These are phyloP conservation scores for Ophiocordyceps australis DNA, from an alignment of 2,329 filamentous ascomycete species.

Conservation along the genomic window DNA sequence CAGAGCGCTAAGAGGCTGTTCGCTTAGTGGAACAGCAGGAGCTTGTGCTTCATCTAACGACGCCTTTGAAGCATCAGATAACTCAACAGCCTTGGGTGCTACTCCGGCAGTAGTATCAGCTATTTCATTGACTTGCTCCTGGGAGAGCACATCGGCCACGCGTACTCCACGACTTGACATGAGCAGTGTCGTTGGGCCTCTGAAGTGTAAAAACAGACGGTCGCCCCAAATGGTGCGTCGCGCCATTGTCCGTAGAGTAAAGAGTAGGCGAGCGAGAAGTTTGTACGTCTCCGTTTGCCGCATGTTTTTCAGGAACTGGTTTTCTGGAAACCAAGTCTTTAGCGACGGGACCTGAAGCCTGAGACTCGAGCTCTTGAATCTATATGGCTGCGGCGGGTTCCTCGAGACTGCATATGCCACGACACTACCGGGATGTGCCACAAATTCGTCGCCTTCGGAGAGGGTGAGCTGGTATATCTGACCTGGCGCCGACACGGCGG, in stretches of 20 bases:
- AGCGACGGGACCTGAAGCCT: slow-evolving; percentile 61
- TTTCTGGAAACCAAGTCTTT: slow-evolving; percentile 47
- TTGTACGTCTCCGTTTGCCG: slow-evolving; percentile 58
- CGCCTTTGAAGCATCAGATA: slow-evolving; percentile 18
- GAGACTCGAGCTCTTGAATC: slow-evolving; percentile 62
- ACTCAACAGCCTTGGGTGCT: slow-evolving; percentile 38
- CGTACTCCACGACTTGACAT: slow-evolving; percentile 74
- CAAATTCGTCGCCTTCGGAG: slow-evolving; percentile 70
- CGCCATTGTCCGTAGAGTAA: slow-evolving; percentile 55
- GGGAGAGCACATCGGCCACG: slow-evolving; percentile 59
- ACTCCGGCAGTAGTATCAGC: slow-evolving; percentile 63
- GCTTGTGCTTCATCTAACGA: slow-evolving; percentile 2
- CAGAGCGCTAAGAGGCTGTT: slow-evolving; percentile 23
- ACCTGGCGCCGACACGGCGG: slow-evolving; percentile 70
- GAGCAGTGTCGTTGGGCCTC: slow-evolving; percentile 70
- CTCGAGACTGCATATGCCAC: slow-evolving; percentile 73
- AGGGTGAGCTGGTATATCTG: slow-evolving; percentile 78
- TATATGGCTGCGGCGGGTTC: slow-evolving; percentile 63
- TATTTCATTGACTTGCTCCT: slow-evolving; percentile 74
- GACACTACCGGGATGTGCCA: slow-evolving; percentile 80
- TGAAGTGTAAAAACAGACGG: slow-evolving; percentile 76
- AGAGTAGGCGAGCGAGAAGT: slow-evolving; percentile 42
- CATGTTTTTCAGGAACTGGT: slow-evolving; percentile 57
- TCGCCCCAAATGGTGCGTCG: slow-evolving; percentile 86
- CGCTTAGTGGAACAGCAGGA: slow-evolving; percentile 9